A percentile compares a stretch with the other conserved stretches of the same genome.
Conservation (phyloP, 1,284 basidiomycete genomes). For the Moesziomyces parantarcticus region DNA sequence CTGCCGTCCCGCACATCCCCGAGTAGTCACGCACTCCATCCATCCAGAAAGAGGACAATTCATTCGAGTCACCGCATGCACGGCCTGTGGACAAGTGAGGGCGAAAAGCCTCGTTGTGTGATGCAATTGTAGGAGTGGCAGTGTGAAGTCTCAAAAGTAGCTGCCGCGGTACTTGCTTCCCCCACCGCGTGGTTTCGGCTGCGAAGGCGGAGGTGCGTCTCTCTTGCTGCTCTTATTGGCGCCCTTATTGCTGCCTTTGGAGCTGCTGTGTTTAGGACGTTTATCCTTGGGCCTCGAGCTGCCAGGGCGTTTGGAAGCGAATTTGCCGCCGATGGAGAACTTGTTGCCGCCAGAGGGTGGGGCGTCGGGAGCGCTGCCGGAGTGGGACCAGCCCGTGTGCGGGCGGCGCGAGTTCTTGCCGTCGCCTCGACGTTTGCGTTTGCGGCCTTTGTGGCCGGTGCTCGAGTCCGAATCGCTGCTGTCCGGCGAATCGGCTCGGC, state of each 20-base stretch:
- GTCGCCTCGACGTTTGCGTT: slow-evolving; percentile 16
- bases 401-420: slow-evolving; percentile 21
- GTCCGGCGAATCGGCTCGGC: slow-evolving; percentile 3
- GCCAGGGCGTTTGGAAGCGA: no score
- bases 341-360: neutral
- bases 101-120: no score
- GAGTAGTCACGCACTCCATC: neutral
- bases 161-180: slow-evolving; percentile 49
- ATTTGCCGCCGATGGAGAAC: slow-evolving; percentile 4
- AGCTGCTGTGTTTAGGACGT: no score
- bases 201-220: no score
- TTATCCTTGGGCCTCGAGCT: no score
- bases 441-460: neutral
- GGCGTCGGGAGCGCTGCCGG: slow-evolving; percentile 9
- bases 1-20: slow-evolving; percentile 1
- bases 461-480: slow-evolving; percentile 13
- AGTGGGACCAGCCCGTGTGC: slow-evolving; percentile 27
- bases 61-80: no score
- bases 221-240: neutral
- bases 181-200: slow-evolving; percentile 23
- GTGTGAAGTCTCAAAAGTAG: slow-evolving; percentile 25
- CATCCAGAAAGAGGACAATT: no score
- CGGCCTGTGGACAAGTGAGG: no score
- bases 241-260: slow-evolving; percentile 1
- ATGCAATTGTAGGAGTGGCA: neutral